These are phyloP conservation scores for Verticillium longisporum DNA, from an alignment of 2,329 filamentous ascomycete genomes.

Conservation along the genomic window DNA sequence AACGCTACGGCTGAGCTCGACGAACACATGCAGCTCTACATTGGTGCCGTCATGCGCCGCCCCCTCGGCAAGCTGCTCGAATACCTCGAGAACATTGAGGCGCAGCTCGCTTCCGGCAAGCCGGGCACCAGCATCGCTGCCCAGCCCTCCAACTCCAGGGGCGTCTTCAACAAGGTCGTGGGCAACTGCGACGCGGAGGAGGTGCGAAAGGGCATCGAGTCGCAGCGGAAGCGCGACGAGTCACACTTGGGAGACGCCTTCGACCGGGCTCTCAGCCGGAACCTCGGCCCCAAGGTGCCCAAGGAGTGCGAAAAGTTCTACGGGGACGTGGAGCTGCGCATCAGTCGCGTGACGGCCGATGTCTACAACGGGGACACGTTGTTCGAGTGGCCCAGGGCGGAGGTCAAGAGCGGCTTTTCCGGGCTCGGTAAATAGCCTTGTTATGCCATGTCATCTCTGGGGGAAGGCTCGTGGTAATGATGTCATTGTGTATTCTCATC, in stretches of 20 bases:
- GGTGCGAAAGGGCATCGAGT: slow-evolving; percentile 82
- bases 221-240: slow-evolving; percentile 83
- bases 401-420: slow-evolving; percentile 53
- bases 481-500: not conserved
- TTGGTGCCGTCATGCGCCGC: slow-evolving; percentile 79
- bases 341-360: slow-evolving; percentile 52
- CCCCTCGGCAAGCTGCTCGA: slow-evolving; percentile 88
- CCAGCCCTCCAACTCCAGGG: slow-evolving; percentile 76
- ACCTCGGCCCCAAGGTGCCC: slow-evolving; percentile 50
- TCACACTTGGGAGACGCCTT: slow-evolving; percentile 95
- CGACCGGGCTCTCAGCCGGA: slow-evolving; percentile 57
- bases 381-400: slow-evolving; percentile 59
- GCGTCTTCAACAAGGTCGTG: slow-evolving; percentile 80
- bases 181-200: slow-evolving; percentile 76
- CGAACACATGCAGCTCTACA: slow-evolving; percentile 83
- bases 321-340: slow-evolving; percentile 52
- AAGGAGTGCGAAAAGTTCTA: slow-evolving; percentile 58
- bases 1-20: slow-evolving; percentile 71
- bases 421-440: slow-evolving; percentile 1
- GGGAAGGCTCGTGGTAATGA: not conserved
- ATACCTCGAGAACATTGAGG: slow-evolving; percentile 84
- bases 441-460: too few relatives aligned
- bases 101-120: slow-evolving; percentile 55
- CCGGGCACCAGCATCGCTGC: slow-evolving; percentile 59
- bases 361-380: slow-evolving; percentile 59